Conservation (phyloP, 768 basidiomycete species). For the Psilocybe subaeruginosa region DNA sequence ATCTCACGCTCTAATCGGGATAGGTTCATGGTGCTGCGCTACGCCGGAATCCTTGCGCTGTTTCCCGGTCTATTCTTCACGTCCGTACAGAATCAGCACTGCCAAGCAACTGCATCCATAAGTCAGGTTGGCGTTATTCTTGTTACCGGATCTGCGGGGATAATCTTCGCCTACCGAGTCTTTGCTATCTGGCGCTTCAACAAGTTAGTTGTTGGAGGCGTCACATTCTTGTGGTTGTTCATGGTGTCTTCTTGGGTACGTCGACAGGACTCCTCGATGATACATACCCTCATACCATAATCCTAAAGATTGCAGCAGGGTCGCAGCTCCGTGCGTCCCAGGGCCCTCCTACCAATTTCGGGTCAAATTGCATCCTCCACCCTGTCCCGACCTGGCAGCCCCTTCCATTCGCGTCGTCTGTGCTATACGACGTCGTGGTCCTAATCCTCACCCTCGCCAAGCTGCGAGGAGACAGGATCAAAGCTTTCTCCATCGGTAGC, state of each 20-base stretch:
- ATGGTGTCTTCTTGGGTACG: not conserved
- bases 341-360: not conserved
- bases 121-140: not conserved
- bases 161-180: not conserved
- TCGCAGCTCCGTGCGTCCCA: slow-evolving; percentile 1
- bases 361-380: not conserved
- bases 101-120: not conserved
- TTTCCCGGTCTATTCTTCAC: slow-evolving; percentile 1
- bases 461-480: not conserved
- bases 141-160: not conserved
- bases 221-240: not conserved
- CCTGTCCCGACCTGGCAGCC: slow-evolving; percentile 1
- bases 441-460: not conserved
- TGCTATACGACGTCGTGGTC: not conserved
- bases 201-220: not conserved
- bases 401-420: not conserved
- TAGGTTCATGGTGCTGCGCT: slow-evolving; percentile 1
- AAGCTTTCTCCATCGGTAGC: not conserved
- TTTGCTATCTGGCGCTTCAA: slow-evolving; percentile 3
- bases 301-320: not conserved
- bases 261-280: not conserved
- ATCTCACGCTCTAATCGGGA: not conserved
- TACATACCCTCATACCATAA: not conserved
- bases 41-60: not conserved
- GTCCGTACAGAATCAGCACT: not conserved